These are phyloP conservation scores for Backusella liffmaniae DNA, from an alignment of 192 early-diverging fungal genomes.

Conservation along the genomic window DNA sequence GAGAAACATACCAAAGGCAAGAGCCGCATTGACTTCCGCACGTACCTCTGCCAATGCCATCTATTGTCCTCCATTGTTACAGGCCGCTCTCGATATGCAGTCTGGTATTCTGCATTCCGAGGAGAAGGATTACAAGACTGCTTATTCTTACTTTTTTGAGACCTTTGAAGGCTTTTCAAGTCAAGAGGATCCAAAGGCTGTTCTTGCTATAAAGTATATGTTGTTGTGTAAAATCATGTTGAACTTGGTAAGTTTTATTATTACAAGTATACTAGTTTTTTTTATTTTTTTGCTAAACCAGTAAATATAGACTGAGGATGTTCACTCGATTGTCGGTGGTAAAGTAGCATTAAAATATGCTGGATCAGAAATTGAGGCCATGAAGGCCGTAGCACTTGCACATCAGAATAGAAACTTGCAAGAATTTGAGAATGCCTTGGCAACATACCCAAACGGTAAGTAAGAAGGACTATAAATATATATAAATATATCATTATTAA, in stretches of 20 bases:
- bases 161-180: constrained; percentile 90
- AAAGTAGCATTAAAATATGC: constrained; percentile 90
- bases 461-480: not conserved
- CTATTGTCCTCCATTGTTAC: constrained; percentile 95
- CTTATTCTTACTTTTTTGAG: constrained; percentile 98
- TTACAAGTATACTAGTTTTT: not conserved
- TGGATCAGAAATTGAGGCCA: constrained; percentile 86
- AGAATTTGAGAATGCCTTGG: constrained; percentile 91
- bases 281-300: too few species aligned
- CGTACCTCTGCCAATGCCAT: constrained; percentile 95
- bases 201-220: constrained; percentile 96
- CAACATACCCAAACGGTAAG: constrained; percentile 78
- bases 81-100: constrained; percentile 95
- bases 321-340: constrained; percentile 84
- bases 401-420: constrained; percentile 95
- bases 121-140: constrained; percentile 99
- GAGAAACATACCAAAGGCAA: constrained; percentile 91
- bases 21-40: constrained; percentile 92
- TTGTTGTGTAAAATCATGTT: constrained; percentile 99
- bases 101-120: constrained; percentile 98
- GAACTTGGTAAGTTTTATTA: constrained; percentile 65
- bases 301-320: constrained; percentile 79
- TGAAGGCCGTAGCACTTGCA: constrained; percentile 91
- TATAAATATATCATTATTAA: not conserved
- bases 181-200: constrained; percentile 82